A percentile compares a stretch with the other conserved stretches of the same genome.
Conservation (phyloP, 257 asterid genomes). For the Phtheirospermum japonicum region DNA sequence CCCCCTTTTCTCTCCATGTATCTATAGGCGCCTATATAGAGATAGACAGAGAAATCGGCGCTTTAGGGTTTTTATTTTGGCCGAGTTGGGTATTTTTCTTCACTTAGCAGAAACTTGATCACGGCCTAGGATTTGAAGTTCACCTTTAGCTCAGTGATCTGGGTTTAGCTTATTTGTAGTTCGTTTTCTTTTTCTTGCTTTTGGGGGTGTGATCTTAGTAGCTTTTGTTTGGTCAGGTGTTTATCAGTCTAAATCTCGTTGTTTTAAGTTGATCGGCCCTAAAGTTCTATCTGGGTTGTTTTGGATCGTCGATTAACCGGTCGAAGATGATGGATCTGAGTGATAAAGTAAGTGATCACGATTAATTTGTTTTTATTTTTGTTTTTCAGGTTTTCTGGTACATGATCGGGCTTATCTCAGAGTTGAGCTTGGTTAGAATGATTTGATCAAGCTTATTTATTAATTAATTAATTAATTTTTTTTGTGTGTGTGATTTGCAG, state of each 20-base stretch:
- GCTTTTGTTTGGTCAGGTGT: conserved; percentile 26
- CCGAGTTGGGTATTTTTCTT: neutral
- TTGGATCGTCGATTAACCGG: conserved; percentile 22
- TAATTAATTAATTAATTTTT: neutral
- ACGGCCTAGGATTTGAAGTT: neutral
- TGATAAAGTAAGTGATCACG: conserved; percentile 76
- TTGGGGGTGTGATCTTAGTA: conserved; percentile 29
- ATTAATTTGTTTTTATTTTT: neutral
- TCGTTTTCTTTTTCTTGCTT: too few relatives aligned
- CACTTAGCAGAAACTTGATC: conserved; percentile 17
- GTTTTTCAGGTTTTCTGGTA: neutral
- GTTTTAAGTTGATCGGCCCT: neutral
- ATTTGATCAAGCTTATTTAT: conserved; percentile 22
- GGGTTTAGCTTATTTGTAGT: conserved; percentile 11
- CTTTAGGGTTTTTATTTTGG: neutral
- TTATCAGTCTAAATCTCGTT: too few relatives aligned
- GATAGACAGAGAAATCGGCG: neutral
- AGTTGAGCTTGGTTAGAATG: conserved; percentile 12
- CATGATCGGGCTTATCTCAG: conserved; percentile 18
- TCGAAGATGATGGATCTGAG: conserved; percentile 64
- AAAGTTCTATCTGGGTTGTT: conserved; percentile 18
- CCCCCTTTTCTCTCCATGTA: neutral
- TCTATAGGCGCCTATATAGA: neutral
- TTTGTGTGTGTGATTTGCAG: conserved; percentile 28
- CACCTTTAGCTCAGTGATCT: neutral